Evolutionary conservation across 192 early-diverging fungal genomes (phyloP).

Genomic region (Backusella liffmaniae): DNA sequence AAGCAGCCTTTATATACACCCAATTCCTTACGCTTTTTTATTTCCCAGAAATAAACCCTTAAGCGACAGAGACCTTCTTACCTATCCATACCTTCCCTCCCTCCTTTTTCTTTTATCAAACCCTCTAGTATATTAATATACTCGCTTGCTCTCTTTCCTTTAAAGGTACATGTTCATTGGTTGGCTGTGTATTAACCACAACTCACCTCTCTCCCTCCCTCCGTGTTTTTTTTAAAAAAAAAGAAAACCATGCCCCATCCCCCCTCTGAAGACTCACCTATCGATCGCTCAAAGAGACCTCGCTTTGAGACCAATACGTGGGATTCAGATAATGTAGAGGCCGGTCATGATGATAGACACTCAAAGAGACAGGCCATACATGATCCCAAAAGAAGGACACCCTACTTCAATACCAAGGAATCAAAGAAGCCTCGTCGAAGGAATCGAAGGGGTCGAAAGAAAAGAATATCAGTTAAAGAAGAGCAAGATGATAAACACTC

Average conservation of each 20-base stretch:
- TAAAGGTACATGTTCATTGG: neutral
- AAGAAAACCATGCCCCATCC: conserved; percentile 32
- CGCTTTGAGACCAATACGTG: conserved; percentile 28
- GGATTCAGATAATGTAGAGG: conserved; percentile 18
- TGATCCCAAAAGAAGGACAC: conserved; percentile 33
- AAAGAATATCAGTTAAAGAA: neutral
- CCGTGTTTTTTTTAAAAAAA: conserved; percentile 41
- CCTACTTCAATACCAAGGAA: conserved; percentile 10
- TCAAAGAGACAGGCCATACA: conserved; percentile 32
- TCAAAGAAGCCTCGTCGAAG: neutral
- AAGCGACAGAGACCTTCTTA: neutral
- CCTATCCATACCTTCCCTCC: neutral
- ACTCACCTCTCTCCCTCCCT: neutral
- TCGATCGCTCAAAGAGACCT: conserved; percentile 31
- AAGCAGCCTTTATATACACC: neutral
- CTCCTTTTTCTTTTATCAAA: neutral
- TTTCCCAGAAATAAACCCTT: neutral
- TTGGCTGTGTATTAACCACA: neutral
- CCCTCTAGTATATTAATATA: neutral
- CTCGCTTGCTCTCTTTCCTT: neutral
- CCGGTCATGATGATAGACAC: conserved; percentile 16
- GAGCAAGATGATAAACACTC: conserved; percentile 17
- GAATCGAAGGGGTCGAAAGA: neutral
- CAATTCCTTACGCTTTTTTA: neutral
- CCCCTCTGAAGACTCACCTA: conserved; percentile 21